Evolutionary conservation across 1,139 yeast species (phyloP), one percentile per base, ranked within the genome.

Genomic region (Yamadazyma siamensis): DNA sequence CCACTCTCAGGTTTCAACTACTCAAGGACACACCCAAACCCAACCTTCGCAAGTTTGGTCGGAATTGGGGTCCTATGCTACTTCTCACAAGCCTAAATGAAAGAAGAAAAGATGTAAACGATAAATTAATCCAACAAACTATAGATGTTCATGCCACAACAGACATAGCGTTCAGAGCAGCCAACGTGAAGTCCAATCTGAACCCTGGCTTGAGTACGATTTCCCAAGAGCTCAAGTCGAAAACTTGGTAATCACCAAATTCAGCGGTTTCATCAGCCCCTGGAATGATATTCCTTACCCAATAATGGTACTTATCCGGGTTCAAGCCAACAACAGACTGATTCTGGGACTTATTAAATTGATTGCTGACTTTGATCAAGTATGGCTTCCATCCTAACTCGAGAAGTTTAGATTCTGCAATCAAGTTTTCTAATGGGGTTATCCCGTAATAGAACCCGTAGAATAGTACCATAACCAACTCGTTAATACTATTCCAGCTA

Each of bases 401-500:
- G 39, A 60, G 62, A 32, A 68, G 56, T 36, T 59, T 56, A 3
- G 57, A 46, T 46, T 68, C 75, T 3, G 75, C 74, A 21, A 67
- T 59, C 38, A 65, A 52, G 42, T 66, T 62, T 46, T 75, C 81
- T 33, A 60, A 54, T 10, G 72, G 75, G 1, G 80, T 70, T 25
- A 71, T 50, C 2, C 80, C 80, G 49, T 66, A 77, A 44, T 77
- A 79, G 45, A 61, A 75, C 3, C 81, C 84, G 50, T 66, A 79
- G 43, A 79, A 79, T 29, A 78, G 56, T 3, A 75, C 75, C 33
- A 69, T 61, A 11, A 67, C 61, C 35, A 66, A 45, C 43, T 66
- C 68, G 26, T 62, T 58, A 26, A 59, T 49, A 22, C 54, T 35
- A 3, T 44, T 40, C 18, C 36, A 24, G 22, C 26, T 28, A 16